Percentiles rank a stretch among this genome's conserved stretches.
Conservation (phyloP, 345 rosid species). For the Aquilaria malaccensis region DNA sequence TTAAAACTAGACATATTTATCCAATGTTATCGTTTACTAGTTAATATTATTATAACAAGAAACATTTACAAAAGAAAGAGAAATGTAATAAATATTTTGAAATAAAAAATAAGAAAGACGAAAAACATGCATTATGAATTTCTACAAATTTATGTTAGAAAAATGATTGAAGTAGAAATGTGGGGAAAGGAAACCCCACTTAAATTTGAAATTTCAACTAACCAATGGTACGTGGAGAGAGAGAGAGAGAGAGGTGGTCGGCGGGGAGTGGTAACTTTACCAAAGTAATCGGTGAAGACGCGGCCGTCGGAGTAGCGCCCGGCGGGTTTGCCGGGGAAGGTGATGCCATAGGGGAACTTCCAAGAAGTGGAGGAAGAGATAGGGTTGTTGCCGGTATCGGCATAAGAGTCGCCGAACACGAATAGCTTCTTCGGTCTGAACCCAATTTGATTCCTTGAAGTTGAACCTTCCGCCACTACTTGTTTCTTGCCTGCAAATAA, state of each 20-base stretch:
- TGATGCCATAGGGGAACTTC: slow-evolving; percentile 51
- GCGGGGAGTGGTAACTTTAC: slow-evolving; percentile 13
- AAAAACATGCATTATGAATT: too few species aligned
- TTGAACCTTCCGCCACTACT: slow-evolving; percentile 5
- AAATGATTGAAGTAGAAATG: background rate
- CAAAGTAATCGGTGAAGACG: slow-evolving; percentile 46
- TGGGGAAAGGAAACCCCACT: background rate
- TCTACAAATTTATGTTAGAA: too few species aligned
- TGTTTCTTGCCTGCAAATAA: background rate
- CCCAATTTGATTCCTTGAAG: background rate
- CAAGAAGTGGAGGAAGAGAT: slow-evolving; percentile 31
- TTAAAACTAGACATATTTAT: too few species aligned
- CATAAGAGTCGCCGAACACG: slow-evolving; percentile 62
- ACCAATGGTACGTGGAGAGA: background rate
- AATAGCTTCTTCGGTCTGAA: slow-evolving; percentile 39
- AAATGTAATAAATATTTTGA: too few species aligned
- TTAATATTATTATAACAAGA: too few species aligned
- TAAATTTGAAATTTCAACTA: background rate
- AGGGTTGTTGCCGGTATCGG: slow-evolving; percentile 47
- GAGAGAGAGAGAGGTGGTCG: slow-evolving; percentile 3
- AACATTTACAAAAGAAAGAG: too few species aligned
- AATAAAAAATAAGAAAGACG: background rate
- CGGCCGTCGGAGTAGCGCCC: slow-evolving; percentile 69
- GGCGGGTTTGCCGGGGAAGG: slow-evolving; percentile 44
- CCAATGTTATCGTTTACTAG: too few species aligned